Evolutionary conservation across 1,284 basidiomycete species (phyloP).

Genomic region (Cryptococcus amylolentus): DNA sequence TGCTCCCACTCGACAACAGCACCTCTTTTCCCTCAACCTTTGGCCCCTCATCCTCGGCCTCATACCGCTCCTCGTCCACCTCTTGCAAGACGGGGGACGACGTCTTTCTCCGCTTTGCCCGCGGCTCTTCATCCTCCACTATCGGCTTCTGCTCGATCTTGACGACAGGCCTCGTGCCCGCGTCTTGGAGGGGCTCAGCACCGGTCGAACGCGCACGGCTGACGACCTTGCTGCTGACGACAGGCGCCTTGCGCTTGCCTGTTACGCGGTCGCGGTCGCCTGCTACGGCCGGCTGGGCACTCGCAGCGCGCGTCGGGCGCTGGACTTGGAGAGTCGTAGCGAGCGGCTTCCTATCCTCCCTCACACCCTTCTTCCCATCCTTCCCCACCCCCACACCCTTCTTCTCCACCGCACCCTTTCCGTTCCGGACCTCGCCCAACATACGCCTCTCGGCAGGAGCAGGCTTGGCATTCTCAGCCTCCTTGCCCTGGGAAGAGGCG

Average conservation of each 20-base stretch:
- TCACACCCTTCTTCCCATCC: slow-evolving; percentile 4
- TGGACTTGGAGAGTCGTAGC: slow-evolving; percentile 16
- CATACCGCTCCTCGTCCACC: slow-evolving; percentile 7
- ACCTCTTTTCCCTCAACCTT: slow-evolving; percentile 34
- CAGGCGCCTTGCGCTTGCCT: slow-evolving; percentile 28
- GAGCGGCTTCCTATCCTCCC: slow-evolving; percentile 26
- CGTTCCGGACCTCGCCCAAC: slow-evolving; percentile 45
- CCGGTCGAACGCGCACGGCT: slow-evolving; percentile 20
- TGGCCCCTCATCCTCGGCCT: slow-evolving; percentile 30
- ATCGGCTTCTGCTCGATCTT: not conserved
- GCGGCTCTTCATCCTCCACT: slow-evolving; percentile 25
- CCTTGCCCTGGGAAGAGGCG: slow-evolving; percentile 1
- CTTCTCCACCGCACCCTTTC: slow-evolving; percentile 17
- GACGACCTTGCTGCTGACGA: slow-evolving; percentile 8
- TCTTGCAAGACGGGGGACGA: slow-evolving; percentile 26
- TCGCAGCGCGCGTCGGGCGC: slow-evolving; percentile 1
- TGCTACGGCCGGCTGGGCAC: not conserved
- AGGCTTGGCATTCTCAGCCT: slow-evolving; percentile 12
- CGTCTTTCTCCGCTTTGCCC: slow-evolving; percentile 40
- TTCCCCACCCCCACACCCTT: slow-evolving; percentile 8
- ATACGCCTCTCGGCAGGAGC: slow-evolving; percentile 32
- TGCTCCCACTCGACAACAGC: slow-evolving; percentile 29
- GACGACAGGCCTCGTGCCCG: not conserved
- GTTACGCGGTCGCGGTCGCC: slow-evolving; percentile 19
- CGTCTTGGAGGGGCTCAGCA: slow-evolving; percentile 14